Percentiles rank a stretch among this genome's conserved stretches.
Evolutionary conservation across 139 green algal genomes (phyloP).

Genomic region (Deuterostichococcus epilithicus): DNA sequence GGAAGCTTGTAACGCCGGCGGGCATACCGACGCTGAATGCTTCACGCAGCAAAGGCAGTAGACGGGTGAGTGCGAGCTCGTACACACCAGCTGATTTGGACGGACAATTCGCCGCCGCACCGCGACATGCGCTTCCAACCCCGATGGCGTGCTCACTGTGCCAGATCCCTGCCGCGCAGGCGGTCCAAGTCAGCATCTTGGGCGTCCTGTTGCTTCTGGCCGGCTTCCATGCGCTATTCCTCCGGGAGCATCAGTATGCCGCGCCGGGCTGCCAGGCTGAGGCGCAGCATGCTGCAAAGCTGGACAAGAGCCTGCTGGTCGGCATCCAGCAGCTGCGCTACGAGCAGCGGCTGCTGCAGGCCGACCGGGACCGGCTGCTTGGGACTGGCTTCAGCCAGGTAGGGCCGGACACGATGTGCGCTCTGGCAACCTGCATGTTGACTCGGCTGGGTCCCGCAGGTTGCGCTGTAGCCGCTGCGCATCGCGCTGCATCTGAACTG

Average conservation of each 20-base stretch:
- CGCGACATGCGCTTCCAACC: no score
- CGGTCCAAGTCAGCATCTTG: background rate
- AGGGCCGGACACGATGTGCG: no score
- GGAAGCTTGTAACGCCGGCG: background rate
- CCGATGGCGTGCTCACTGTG: no score
- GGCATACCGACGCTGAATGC: background rate
- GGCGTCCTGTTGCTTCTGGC: background rate
- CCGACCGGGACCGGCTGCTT: background rate
- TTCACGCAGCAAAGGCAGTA: background rate
- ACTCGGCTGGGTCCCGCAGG: background rate
- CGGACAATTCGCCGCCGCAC: no score
- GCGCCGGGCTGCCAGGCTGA: background rate
- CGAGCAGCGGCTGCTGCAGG: background rate
- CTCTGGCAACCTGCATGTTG: background rate
- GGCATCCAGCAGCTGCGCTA: slow-evolving; percentile 1
- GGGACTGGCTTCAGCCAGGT: background rate
- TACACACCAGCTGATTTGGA: no score
- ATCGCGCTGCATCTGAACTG: no score
- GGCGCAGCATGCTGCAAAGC: background rate
- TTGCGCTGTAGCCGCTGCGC: no score
- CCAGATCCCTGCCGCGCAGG: background rate
- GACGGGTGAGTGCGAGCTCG: background rate
- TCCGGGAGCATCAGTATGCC: background rate
- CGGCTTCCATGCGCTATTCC: background rate
- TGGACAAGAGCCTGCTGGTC: background rate